These are phyloP conservation scores for Samsoniella hepiali DNA, from an alignment of 2,329 filamentous ascomycete genomes.

Conservation along the genomic window DNA sequence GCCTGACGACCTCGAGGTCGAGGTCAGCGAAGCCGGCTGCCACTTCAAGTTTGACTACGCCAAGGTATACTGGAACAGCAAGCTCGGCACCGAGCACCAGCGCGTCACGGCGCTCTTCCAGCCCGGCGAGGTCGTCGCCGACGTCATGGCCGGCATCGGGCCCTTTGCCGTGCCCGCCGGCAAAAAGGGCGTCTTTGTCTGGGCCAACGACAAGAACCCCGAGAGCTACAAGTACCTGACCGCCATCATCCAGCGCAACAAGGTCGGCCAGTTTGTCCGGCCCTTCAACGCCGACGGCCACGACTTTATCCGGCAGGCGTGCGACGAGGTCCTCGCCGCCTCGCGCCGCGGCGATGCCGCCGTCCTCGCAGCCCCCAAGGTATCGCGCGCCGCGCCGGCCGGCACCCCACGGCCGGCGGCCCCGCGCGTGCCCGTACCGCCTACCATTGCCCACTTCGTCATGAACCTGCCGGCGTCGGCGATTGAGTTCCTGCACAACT, in stretches of 20 bases:
- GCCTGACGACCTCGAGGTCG: conserved; percentile 76
- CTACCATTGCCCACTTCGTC: conserved; percentile 85
- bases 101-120: conserved; percentile 73
- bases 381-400: conserved; percentile 37
- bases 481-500: conserved; percentile 69
- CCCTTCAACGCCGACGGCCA: conserved; percentile 81
- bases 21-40: conserved; percentile 77
- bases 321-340: conserved; percentile 55
- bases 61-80: conserved; percentile 97
- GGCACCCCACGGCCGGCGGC: conserved; percentile 33
- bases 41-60: conserved; percentile 90
- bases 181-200: conserved; percentile 86
- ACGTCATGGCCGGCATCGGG: conserved; percentile 96
- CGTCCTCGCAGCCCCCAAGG: conserved; percentile 43
- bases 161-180: conserved; percentile 92
- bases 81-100: conserved; percentile 84
- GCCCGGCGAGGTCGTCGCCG: conserved; percentile 84
- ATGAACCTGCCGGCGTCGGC: conserved; percentile 96
- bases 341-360: conserved; percentile 51
- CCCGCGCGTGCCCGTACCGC: conserved; percentile 56
- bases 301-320: conserved; percentile 71
- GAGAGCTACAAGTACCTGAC: conserved; percentile 74
- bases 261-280: conserved; percentile 70
- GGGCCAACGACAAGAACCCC: conserved; percentile 96
- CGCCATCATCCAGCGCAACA: conserved; percentile 72